Conservation (phyloP, 768 basidiomycete species). For the Dioszegia hungarica region DNA sequence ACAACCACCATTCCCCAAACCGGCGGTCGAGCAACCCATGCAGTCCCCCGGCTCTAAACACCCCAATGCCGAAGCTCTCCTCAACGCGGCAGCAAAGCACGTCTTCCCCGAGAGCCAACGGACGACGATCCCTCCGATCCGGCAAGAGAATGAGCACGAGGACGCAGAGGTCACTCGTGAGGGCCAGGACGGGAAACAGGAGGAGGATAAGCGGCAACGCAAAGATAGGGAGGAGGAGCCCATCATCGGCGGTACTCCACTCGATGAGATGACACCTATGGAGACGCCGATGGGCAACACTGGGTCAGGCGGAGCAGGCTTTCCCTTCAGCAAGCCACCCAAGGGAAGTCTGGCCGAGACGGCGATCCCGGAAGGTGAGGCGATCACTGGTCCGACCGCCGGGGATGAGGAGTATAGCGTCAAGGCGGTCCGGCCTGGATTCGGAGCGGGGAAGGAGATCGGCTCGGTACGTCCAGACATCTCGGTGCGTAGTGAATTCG, state of each 20-base stretch:
- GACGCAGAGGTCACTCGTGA: conserved; percentile 6
- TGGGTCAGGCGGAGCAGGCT: not conserved
- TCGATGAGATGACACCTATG: conserved; percentile 37
- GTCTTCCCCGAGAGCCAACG: conserved; percentile 19
- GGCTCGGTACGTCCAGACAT: conserved; percentile 34
- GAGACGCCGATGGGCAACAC: conserved; percentile 4
- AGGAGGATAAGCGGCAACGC: not conserved
- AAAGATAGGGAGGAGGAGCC: conserved; percentile 29
- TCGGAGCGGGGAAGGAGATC: conserved; percentile 23
- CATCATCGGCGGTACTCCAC: conserved; percentile 35
- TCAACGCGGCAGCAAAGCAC: conserved; percentile 36
- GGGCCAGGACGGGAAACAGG: not conserved
- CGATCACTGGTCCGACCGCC: not conserved
- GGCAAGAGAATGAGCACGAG: not conserved
- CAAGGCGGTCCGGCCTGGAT: conserved; percentile 18
- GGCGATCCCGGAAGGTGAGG: conserved; percentile 4
- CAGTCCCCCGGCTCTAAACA: conserved; percentile 16
- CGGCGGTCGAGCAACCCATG: not conserved
- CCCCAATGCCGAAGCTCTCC: conserved; percentile 23
- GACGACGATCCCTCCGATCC: not conserved
- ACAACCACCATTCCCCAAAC: conserved; percentile 19
- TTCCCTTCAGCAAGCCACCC: conserved; percentile 1
- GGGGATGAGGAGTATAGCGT: conserved; percentile 5
- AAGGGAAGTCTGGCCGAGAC: not conserved
- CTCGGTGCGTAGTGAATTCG: no score